Evolutionary conservation across 2,329 filamentous ascomycete species (phyloP).

Genomic region (Cordyceps sp.): DNA sequence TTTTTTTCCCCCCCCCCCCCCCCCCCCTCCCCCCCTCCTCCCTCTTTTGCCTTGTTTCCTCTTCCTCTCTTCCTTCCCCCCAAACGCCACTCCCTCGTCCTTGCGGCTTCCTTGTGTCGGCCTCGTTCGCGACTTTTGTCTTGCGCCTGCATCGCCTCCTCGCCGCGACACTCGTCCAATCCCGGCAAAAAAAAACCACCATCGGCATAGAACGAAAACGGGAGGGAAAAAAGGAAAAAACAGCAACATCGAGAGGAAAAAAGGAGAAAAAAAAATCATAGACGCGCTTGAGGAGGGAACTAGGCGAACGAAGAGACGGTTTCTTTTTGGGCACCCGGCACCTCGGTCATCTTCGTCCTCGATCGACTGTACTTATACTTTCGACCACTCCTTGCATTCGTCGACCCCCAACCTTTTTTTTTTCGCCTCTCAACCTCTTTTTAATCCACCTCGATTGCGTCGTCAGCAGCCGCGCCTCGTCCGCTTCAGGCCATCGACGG

Average conservation of each 20-base stretch:
- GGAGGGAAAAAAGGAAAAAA: not conserved
- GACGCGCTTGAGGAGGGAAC: not conserved
- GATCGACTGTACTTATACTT: slow-evolving; percentile 17
- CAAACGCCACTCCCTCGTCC: slow-evolving; percentile 5
- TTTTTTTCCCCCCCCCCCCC: slow-evolving; percentile 11
- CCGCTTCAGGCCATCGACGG: too few species aligned
- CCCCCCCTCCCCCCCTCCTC: slow-evolving; percentile 6
- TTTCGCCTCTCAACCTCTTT: not conserved
- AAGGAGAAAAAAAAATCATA: not conserved
- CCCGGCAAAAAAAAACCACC: too few species aligned
- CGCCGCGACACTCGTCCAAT: slow-evolving; percentile 2
- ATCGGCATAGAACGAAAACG: not conserved
- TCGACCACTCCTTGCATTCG: slow-evolving; percentile 9
- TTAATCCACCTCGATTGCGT: too few species aligned
- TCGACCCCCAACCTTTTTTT: not conserved
- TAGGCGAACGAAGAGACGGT: not conserved
- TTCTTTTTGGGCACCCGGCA: slow-evolving; percentile 7
- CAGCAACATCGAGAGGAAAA: not conserved
- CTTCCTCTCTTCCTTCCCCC: slow-evolving; percentile 9
- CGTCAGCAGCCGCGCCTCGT: not conserved
- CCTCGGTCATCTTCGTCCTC: not conserved
- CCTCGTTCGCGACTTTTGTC: slow-evolving; percentile 10
- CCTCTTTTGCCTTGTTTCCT: slow-evolving; percentile 12
- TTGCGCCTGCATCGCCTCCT: slow-evolving; percentile 1
- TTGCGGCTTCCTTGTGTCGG: slow-evolving; percentile 4